Conservation (phyloP, 2,329 filamentous ascomycete species). For the Paracamarosporium sp. region DNA sequence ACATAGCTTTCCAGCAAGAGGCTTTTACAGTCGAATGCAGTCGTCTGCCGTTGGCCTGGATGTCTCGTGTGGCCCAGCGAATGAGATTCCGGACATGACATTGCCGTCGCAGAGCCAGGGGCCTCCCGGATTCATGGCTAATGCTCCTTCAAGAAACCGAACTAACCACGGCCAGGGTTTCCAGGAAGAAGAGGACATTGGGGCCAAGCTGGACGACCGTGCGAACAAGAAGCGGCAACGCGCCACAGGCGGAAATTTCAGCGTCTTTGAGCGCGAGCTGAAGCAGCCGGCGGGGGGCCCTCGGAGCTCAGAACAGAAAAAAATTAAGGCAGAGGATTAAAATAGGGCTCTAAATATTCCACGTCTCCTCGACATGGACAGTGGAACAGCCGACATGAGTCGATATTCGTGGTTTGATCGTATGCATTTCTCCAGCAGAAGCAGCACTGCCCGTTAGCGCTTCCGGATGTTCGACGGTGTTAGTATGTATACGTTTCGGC, state of each 20-base stretch:
- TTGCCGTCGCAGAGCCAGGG: background rate
- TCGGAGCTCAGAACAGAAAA: background rate
- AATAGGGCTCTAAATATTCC: background rate
- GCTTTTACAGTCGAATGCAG: background rate
- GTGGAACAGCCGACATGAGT: background rate
- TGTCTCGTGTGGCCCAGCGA: background rate
- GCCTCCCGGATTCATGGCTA: background rate
- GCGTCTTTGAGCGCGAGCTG: background rate
- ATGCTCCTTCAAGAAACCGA: background rate
- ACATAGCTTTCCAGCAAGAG: too few relatives aligned
- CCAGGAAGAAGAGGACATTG: background rate
- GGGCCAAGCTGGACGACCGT: background rate
- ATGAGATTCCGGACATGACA: slow-evolving; percentile 3
- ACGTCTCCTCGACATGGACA: too few relatives aligned
- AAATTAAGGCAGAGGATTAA: background rate
- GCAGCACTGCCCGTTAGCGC: background rate
- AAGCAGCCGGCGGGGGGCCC: background rate
- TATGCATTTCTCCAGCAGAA: background rate
- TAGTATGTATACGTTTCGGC: background rate
- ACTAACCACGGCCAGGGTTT: background rate
- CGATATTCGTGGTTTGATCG: background rate
- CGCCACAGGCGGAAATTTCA: background rate
- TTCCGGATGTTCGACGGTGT: background rate
- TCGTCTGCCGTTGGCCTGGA: slow-evolving; percentile 1
- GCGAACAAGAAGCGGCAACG: background rate